Conservation (phyloP, 2,329 filamentous ascomycete species). For the Cercospora beticola region DNA sequence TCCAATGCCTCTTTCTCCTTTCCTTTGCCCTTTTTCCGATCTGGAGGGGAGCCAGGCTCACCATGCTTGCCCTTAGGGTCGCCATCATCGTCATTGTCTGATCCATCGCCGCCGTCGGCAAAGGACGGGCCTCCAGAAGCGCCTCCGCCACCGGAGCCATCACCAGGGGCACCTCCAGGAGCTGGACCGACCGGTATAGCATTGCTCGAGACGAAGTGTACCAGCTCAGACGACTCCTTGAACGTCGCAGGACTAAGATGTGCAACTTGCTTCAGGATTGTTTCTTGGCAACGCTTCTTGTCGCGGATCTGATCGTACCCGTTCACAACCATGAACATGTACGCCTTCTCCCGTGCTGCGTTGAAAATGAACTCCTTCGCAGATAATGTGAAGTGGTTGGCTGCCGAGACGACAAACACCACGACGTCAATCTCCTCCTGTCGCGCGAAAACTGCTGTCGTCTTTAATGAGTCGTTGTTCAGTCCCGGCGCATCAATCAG, state of each 20-base stretch:
- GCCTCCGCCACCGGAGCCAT: constrained; percentile 34
- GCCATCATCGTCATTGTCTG: constrained; percentile 50
- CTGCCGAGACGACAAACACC: constrained; percentile 95
- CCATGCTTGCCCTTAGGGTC: constrained; percentile 56
- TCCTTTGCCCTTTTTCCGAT: constrained; percentile 71
- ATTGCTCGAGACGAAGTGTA: constrained; percentile 97
- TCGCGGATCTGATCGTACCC: constrained; percentile 93
- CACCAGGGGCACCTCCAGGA: constrained; percentile 56
- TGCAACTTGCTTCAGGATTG: constrained; percentile 86
- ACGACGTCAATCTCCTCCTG: constrained; percentile 99
- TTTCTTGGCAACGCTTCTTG: constrained; percentile 85
- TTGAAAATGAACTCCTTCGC: constrained; percentile 98
- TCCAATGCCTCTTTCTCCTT: constrained; percentile 73
- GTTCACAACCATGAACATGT: constrained; percentile 98
- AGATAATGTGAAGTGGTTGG: constrained; percentile 95
- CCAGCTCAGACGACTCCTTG: constrained; percentile 88
- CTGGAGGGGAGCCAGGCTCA: constrained; percentile 42
- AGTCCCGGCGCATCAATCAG: constrained; percentile 94
- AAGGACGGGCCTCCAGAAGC: constrained; percentile 39
- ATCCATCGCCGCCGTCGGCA: constrained; percentile 39
- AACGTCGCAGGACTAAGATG: constrained; percentile 86
- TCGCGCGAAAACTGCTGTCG: constrained; percentile 91
- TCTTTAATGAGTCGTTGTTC: constrained; percentile 95
- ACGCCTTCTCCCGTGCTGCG: constrained; percentile 93
- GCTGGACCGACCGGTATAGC: constrained; percentile 73